Conservation (phyloP, 2,329 filamentous ascomycete genomes). For the Waltergamsia citrina region DNA sequence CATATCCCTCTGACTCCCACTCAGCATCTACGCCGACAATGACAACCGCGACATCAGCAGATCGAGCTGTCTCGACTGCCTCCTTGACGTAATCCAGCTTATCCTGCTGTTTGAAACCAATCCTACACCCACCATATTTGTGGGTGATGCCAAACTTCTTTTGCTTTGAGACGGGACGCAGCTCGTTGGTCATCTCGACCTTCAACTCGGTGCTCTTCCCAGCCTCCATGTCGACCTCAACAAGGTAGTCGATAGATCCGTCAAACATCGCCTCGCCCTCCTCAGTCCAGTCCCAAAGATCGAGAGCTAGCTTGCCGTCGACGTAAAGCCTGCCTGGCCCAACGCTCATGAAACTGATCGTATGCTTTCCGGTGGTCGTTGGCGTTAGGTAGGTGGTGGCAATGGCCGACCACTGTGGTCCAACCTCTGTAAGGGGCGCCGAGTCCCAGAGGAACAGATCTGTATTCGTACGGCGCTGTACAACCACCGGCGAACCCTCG, state of each 20-base stretch:
- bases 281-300: constrained; percentile 62
- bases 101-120: constrained; percentile 61
- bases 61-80: constrained; percentile 48
- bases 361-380: constrained; percentile 50
- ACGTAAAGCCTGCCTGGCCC: constrained; percentile 54
- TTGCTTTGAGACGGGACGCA: constrained; percentile 53
- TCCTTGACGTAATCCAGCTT: constrained; percentile 34
- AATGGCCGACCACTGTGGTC: constrained; percentile 54
- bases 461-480: constrained; percentile 52
- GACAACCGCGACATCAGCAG: constrained; percentile 54
- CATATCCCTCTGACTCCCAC: constrained; percentile 69
- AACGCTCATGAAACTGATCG: constrained; percentile 58
- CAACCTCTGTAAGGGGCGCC: constrained; percentile 47
- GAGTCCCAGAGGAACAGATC: constrained; percentile 66
- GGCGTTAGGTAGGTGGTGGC: constrained; percentile 52
- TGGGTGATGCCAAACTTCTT: constrained; percentile 47
- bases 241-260: constrained; percentile 54
- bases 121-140: constrained; percentile 61
- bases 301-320: constrained; percentile 48
- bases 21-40: constrained; percentile 63
- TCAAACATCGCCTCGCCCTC: constrained; percentile 65
- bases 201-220: constrained; percentile 51
- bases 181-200: constrained; percentile 48
- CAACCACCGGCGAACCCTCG: constrained; percentile 37
- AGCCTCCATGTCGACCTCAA: constrained; percentile 49